Base-by-base conservation (phyloP, 2,329 filamentous ascomycete genomes). In the Karstenula rhodostoma region DNA sequence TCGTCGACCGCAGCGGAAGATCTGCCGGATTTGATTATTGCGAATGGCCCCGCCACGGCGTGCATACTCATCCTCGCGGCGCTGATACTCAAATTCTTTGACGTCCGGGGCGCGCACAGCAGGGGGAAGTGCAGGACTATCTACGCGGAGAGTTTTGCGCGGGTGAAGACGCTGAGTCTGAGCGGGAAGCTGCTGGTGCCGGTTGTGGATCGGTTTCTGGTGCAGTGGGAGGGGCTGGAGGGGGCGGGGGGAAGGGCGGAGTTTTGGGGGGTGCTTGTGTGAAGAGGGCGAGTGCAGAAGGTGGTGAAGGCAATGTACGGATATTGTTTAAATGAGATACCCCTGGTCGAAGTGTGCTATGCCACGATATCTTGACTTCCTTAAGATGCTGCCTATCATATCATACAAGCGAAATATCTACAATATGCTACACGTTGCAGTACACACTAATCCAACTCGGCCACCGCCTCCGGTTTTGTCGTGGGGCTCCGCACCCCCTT, bases 61-160 rank as follows among this genome's bases (percentile, higher is more conserved):
- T 92, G 96, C 62, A 89, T 96, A 37, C 83, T 97, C 50, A 77
- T 90, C 4, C 72, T 89, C 2, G 86, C 87, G 0, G 81, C 83
- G 1, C 77, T 86, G 2, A 50, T 88, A 15, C 70, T 91, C 53
- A 82, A 85, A n/a, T 83, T 87, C 69, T 80, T 84, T 60, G 71
- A 83, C 59, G 51, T 78, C 6, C 62, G 66, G 51, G 77, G 78
- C 10, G 76, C 70, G 33, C 64, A 77, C 40, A 72, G 71, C 8
- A 75, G 81, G 22, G 79, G 83, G 29, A 85, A 85, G 64, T 89
- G 94, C 80, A 87, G 88, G 63, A 89, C 91, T 10, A 82, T 98
- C 15, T 99, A 95, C 75, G 86, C 97, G 29, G 95, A 99, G 82
- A 95, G 91, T 22, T 97, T 94, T 90, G 94, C 95, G 2, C 86